Base-by-base conservation (phyloP, 805 yeast species). In the Sugiyamaella americana region DNA sequence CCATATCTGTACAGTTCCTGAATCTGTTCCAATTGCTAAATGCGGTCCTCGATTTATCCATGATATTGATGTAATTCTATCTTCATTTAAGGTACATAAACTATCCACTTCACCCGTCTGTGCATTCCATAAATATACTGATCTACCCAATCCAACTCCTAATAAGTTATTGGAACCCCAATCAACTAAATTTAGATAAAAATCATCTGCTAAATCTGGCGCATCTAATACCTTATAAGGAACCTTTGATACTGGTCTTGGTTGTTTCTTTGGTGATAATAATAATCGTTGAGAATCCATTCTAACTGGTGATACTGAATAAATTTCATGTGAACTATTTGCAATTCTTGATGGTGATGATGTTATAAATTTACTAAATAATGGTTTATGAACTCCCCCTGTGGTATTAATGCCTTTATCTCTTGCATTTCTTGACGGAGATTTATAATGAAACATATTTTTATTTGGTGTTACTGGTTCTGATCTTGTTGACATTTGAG, bases 41-140 rank as follows among this genome's bases (percentile, higher is more conserved):
- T 93, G 97, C 11, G 95, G 84, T 16, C 98, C 98, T 8, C 91
- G 78, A 20, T 91, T 94, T 41, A 91, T 86, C 98, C 98, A 93
- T 46, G 85, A 80, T 34, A 91, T 68, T 55, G 95, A 82, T 5
- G 97, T 85, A 20, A 87, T 84, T 41, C 71, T 68, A 55, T 89
- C 96, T 52, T 73, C 72, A 34, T 71, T 80, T 24, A 91, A 69
- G 53, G 84, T 86, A 58, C 95, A 85, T 32, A 93, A 71, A 54
- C 88, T 75, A 50, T 80, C 80, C 1, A 91, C 97, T 2, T 82
- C 76, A 17, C 95, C 96, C 0, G 87, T 78, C 6, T 80, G 70
- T 1, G 95, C 95, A 61, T 88, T 88, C 87, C 98, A 89, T 11
- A 91, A 67, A 60, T 93, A 93, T 1, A 89, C 96, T 40, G 85